Evolutionary conservation across 306 rosid genomes (phyloP), one percentile per base, ranked within the genome.

Genomic region (Quercus robur): DNA sequence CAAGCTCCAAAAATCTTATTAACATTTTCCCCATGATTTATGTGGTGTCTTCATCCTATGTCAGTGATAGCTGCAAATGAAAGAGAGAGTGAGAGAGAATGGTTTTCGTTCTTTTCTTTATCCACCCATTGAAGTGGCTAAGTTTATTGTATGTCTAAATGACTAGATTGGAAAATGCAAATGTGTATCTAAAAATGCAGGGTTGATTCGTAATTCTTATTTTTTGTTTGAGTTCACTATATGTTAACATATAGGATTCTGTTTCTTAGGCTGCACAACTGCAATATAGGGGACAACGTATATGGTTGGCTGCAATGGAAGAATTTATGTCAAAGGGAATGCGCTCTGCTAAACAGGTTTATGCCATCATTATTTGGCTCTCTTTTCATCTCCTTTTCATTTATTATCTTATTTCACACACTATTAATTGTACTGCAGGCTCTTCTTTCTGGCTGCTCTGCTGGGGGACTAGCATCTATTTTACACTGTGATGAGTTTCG

Each of bases 361-460:
- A 66, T 69, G 17, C 52, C 55, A 12, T 19, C 46, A 18, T 3
- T n/a, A 19, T 64, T 21, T 14, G 44, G 28, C 71, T 51, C 56
- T 54, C 61, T 56, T 38, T 74, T n/a, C 63, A 4, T 68, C 55
- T 51, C 67, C 19, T 55, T 67, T 77, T 63, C 20, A 12, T 57
- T 76, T 79, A 70, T 30, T 75, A 73, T 66, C 66, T 49, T 74
- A 46, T 17, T 70, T 71, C 67, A 15, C 17, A 26, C 71, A 26
- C 33, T 11, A 38, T 20, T 30, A 23, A 26, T 70, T 59, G n/a
- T 79, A 56, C 75, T 83, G 80, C 90, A 95, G 93, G 94, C 98
- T 80, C 93, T 96, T 86, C 94, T 96, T 69, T 91, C 99, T 1
- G 99, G 98, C 70, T 96, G 99, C 86, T 96, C 99, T n/a, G 99